Percentiles rank a stretch among this genome's conserved stretches.
Evolutionary conservation across 495 filamentous ascomycete genomes (phyloP).

Genomic region (Viridothelium virens): DNA sequence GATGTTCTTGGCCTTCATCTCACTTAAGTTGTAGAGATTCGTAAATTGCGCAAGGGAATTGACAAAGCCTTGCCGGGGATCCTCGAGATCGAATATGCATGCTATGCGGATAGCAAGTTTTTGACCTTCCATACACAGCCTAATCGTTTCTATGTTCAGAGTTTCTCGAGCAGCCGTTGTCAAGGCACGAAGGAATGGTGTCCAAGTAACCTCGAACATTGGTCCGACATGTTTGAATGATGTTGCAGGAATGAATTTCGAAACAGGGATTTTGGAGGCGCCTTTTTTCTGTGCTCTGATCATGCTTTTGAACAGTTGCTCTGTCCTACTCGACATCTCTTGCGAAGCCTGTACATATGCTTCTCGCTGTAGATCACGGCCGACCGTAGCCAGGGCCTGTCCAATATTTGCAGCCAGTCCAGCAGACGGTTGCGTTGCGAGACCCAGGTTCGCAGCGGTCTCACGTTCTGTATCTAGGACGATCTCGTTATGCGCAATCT

Average conservation of each 20-base stretch:
- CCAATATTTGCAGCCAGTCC: conserved; percentile 79
- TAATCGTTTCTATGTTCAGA: conserved; percentile 82
- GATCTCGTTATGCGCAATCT: conserved; percentile 87
- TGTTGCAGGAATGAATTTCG: conserved; percentile 81
- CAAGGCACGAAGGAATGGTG: conserved; percentile 92
- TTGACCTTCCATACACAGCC: conserved; percentile 87
- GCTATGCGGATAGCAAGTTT: conserved; percentile 86
- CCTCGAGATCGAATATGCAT: conserved; percentile 86
- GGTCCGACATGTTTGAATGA: conserved; percentile 91
- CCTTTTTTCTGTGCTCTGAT: conserved; percentile 77
- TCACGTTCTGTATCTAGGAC: conserved; percentile 88
- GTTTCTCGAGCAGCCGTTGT: conserved; percentile 87
- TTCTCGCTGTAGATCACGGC: conserved; percentile 85
- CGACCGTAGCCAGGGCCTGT: conserved; percentile 81
- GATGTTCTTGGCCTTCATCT: conserved; percentile 94
- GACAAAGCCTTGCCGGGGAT: conserved; percentile 87
- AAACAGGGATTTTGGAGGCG: conserved; percentile 56
- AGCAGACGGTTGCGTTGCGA: conserved; percentile 50
- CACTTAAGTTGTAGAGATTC: conserved; percentile 87
- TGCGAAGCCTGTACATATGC: conserved; percentile 90
- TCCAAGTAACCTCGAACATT: conserved; percentile 99
- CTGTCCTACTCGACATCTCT: conserved; percentile 82
- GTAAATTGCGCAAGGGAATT: conserved; percentile 88
- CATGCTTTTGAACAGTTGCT: conserved; percentile 84
- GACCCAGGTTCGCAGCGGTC: conserved; percentile 65